A percentile compares a stretch with the other conserved stretches of the same genome.
These are phyloP conservation scores for Xylariaceae sp. DNA, from an alignment of 2,329 filamentous ascomycete species.

Conservation along the genomic window DNA sequence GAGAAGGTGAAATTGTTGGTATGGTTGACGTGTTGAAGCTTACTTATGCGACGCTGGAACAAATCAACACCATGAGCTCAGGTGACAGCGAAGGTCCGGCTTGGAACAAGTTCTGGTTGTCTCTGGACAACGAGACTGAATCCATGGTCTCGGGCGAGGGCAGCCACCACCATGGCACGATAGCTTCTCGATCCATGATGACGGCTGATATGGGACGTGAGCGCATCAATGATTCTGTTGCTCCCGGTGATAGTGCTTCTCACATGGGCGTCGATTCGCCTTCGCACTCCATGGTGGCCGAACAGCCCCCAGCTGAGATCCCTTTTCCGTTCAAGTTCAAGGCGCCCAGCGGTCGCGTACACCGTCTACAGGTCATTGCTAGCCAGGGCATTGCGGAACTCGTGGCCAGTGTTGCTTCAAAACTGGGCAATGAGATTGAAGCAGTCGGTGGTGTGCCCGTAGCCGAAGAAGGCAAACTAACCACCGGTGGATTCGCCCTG, in stretches of 20 bases:
- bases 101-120: constrained; percentile 99
- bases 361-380: constrained; percentile 84
- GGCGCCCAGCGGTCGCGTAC: constrained; percentile 90
- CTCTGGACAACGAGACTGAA: constrained; percentile 91
- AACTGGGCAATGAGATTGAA: constrained; percentile 84
- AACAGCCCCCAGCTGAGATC: constrained; percentile 69
- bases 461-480: constrained; percentile 80
- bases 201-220: constrained; percentile 80
- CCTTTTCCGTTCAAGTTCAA: constrained; percentile 99
- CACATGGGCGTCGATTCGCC: constrained; percentile 85
- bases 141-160: constrained; percentile 94
- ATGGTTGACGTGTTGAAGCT: constrained; percentile 99
- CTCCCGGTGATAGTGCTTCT: constrained; percentile 93
- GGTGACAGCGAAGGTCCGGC: constrained; percentile 91
- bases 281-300: constrained; percentile 64
- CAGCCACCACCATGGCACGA: constrained; percentile 67
- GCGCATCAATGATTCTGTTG: constrained; percentile 75
- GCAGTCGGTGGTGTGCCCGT: constrained; percentile 80
- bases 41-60: constrained; percentile 96
- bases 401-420: constrained; percentile 76
- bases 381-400: constrained; percentile 82
- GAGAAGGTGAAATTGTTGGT: constrained; percentile 93
- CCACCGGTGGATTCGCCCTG: constrained; percentile 81
- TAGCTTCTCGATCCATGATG: constrained; percentile 76
- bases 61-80: constrained; percentile 93